Base-by-base conservation (phyloP, 371 early-diverging fungal species). In the Thermomucor indicae-seudaticae region DNA sequence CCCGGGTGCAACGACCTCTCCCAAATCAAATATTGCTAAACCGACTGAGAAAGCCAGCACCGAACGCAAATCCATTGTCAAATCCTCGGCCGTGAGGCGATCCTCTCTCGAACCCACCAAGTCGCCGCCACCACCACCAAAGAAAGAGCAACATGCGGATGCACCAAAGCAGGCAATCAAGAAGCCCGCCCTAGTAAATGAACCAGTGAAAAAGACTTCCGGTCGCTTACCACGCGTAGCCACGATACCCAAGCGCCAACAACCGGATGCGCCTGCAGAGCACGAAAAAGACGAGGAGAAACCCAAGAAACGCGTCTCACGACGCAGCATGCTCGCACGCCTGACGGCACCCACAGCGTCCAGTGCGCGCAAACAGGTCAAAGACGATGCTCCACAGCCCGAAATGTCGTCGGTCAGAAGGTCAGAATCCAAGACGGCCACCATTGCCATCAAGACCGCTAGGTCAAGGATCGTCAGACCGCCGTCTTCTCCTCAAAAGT, bases 311-410 rank as follows among this genome's bases (percentile, higher is more conserved):
- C 17, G 24, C 17, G 42, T 23, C 14, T 23, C 42, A 23, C 17
- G 24, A 42, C 23, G 42, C 42, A 19, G 19, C 37, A 32, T 34
- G 3, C 39, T 51, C 20, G 49, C 59, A 0, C 59, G 59, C n/a
- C 43, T 58, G 49, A 58, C 53, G 2, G 49, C 53, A 28, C 59
- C 59, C 14, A 58, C 59, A 12, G 45, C 49, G 3, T 48, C 53
- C n/a, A 53, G 59, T 39, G 44, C 53, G 11, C 41, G 53, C 8
- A 53, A 53, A 23, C 38, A 53, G 7, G 43, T 47, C 8, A 35
- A 24, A 16, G 30, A 37, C 22, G 34, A 19, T 6, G 23, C 3
- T 11, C 12, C 34, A 16, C 25, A 31, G 12, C 28, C 39, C 2
- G n/a, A 17, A 4, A 11, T 28, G n/a, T 7, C 32, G 37, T 8